A percentile compares a stretch with the other conserved stretches of the same genome.
Conservation (phyloP, 2,329 filamentous ascomycete species). For the Fonsecaea pedrosoi region DNA sequence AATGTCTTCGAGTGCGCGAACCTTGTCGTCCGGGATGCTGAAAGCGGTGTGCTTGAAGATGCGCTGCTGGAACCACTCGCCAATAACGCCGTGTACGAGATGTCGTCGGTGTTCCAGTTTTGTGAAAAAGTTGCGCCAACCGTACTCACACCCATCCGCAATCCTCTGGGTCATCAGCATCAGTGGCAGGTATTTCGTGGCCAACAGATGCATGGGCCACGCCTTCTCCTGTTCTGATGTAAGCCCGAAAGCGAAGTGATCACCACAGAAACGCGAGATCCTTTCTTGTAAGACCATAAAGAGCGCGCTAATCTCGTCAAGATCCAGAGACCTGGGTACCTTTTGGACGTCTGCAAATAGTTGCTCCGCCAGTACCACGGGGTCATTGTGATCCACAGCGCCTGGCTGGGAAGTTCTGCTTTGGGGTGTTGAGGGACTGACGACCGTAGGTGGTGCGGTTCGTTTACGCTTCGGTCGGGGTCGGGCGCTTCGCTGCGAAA, state of each 20-base stretch:
- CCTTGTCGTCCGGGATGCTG: slow-evolving; percentile 16
- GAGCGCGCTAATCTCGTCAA: slow-evolving; percentile 28
- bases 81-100: slow-evolving; percentile 35
- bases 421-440: background rate
- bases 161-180: slow-evolving; percentile 27
- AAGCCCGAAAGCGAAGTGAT: slow-evolving; percentile 33
- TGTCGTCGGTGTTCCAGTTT: slow-evolving; percentile 28
- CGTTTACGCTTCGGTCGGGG: background rate
- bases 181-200: slow-evolving; percentile 19
- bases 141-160: slow-evolving; percentile 28
- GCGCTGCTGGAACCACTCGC: slow-evolving; percentile 31
- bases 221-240: slow-evolving; percentile 21
- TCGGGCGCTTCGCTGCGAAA: background rate
- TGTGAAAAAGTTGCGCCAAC: slow-evolving; percentile 38
- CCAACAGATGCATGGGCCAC: slow-evolving; percentile 33
- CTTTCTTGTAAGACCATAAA: slow-evolving; percentile 33
- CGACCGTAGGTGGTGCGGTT: background rate
- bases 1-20: slow-evolving; percentile 27
- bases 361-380: background rate
- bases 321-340: slow-evolving; percentile 18
- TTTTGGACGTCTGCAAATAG: background rate
- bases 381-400: slow-evolving; percentile 2
- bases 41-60: slow-evolving; percentile 38
- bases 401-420: background rate
- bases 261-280: slow-evolving; percentile 22